Conservation (phyloP, 1,284 basidiomycete genomes). For the Cutaneotrichosporon sp. region DNA sequence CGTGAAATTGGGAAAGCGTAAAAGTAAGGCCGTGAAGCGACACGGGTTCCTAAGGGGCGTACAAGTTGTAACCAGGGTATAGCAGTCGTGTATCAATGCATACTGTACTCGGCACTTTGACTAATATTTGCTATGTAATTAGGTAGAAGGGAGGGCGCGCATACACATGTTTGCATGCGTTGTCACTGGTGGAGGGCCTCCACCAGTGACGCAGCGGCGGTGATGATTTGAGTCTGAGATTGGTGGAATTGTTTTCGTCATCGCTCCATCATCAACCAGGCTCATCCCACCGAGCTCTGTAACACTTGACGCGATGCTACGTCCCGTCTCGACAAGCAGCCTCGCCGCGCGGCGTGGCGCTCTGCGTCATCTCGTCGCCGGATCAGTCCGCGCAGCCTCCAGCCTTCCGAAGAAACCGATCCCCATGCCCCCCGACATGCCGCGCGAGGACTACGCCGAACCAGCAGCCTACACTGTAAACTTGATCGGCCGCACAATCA, state of each 20-base stretch:
- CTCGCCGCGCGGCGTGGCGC: neutral
- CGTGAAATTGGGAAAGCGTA: too few species aligned
- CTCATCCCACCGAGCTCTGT: neutral
- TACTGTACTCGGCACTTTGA: neutral
- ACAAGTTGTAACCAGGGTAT: neutral
- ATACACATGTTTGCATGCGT: neutral
- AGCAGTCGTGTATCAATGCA: neutral
- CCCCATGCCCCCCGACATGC: constrained; percentile 41
- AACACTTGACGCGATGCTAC: neutral
- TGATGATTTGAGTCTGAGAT: neutral
- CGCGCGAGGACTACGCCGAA: constrained; percentile 48
- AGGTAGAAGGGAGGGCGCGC: neutral
- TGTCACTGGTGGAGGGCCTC: too few species aligned
- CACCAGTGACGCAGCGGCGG: too few species aligned
- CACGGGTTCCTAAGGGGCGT: too few species aligned
- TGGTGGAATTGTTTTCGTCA: constrained; percentile 17
- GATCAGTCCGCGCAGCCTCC: neutral
- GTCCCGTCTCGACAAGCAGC: neutral
- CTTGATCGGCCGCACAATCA: constrained; percentile 40
- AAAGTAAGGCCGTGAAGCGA: neutral
- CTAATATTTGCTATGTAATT: neutral
- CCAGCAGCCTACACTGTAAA: constrained; percentile 48
- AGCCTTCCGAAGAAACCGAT: constrained; percentile 20
- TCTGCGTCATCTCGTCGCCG: neutral
- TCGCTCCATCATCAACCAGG: neutral